Conservation (phyloP, 2,329 filamentous ascomycete species). For the Hypoxylon sp. region DNA sequence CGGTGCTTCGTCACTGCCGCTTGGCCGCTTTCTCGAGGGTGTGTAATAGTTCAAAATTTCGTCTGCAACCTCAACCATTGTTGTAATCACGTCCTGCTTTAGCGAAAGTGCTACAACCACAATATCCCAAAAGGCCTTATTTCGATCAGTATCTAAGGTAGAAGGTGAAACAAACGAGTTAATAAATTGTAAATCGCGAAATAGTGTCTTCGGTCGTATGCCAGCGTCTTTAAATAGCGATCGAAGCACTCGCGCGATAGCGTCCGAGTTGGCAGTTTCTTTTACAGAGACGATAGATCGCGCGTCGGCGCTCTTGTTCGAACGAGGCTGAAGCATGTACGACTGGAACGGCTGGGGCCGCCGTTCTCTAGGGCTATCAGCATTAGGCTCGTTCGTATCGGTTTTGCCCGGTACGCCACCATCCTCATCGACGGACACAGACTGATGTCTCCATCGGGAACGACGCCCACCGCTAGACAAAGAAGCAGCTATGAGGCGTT, state of each 20-base stretch:
- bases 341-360: constrained; percentile 70
- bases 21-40: constrained; percentile 68
- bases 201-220: constrained; percentile 83
- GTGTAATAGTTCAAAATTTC: constrained; percentile 78
- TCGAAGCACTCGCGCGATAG: constrained; percentile 76
- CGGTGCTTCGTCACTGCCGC: constrained; percentile 54
- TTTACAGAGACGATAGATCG: constrained; percentile 66
- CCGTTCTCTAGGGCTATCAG: constrained; percentile 78
- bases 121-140: constrained; percentile 91
- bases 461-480: constrained; percentile 69
- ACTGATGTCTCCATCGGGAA: constrained; percentile 59
- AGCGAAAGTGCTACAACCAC: constrained; percentile 89
- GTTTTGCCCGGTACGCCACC: constrained; percentile 54
- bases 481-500: constrained; percentile 84
- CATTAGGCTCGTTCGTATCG: constrained; percentile 74
- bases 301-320: constrained; percentile 63
- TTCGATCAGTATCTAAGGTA: constrained; percentile 73
- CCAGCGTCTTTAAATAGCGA: constrained; percentile 76
- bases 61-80: constrained; percentile 83
- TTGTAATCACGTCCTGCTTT: constrained; percentile 88
- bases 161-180: constrained; percentile 74
- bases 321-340: constrained; percentile 55
- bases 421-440: constrained; percentile 56
- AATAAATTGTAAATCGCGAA: constrained; percentile 84
- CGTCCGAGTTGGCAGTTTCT: constrained; percentile 69